Evolutionary conservation across 306 rosid genomes (phyloP).

Genomic region (Begonia masoniana): DNA sequence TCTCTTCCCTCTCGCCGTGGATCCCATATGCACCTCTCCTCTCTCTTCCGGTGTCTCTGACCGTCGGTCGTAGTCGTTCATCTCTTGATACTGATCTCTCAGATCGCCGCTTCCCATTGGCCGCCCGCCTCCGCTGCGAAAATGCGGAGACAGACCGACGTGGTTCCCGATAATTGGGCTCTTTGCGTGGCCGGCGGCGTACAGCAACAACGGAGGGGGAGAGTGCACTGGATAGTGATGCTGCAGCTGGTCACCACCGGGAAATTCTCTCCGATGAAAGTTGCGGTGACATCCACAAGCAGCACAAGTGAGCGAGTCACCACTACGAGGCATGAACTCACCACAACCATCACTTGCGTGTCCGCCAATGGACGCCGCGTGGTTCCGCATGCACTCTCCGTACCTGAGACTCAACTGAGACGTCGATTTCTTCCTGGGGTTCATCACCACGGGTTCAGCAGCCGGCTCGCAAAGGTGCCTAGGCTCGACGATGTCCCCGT

Average conservation of each 20-base stretch:
- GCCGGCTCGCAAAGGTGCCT: background rate
- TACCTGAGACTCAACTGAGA: background rate
- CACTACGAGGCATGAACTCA: constrained; percentile 12
- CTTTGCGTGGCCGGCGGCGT: too few relatives aligned
- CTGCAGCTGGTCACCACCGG: constrained; percentile 2
- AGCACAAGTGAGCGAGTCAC: constrained; percentile 12
- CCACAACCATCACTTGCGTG: constrained; percentile 19
- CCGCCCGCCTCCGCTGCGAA: too few relatives aligned
- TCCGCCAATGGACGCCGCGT: constrained; percentile 14
- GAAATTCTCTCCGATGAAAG: constrained; percentile 10
- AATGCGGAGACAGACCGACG: too few relatives aligned
- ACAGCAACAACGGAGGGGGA: background rate
- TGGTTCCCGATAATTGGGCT: too few relatives aligned
- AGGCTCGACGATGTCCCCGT: too few relatives aligned
- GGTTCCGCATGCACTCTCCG: constrained; percentile 18
- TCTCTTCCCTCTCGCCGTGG: too few relatives aligned
- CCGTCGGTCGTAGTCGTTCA: too few relatives aligned
- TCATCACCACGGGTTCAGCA: background rate
- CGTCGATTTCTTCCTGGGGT: background rate
- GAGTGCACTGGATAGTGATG: background rate
- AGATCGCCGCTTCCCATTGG: too few relatives aligned
- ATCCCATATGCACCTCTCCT: too few relatives aligned
- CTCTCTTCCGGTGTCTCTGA: too few relatives aligned
- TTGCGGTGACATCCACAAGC: constrained; percentile 17
- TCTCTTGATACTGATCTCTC: too few relatives aligned